phyloP scores from a whole-genome alignment of 2,329 filamentous ascomycete genomes.

The Hypoxylon sp. region DNA sequence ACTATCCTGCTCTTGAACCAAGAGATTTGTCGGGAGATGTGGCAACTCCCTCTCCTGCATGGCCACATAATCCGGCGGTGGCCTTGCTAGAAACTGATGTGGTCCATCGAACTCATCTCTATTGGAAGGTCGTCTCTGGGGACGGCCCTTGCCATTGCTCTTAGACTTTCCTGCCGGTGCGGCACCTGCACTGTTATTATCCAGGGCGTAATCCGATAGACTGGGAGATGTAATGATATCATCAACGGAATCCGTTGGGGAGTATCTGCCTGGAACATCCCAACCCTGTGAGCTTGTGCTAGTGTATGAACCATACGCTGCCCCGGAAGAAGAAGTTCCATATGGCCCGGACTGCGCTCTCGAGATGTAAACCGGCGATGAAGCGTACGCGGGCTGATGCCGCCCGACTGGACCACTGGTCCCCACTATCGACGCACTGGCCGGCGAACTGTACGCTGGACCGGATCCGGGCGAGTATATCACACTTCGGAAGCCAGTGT shows the following conservation, averaged over 20 bases:
- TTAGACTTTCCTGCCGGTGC: constrained; percentile 61
- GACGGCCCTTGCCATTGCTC: constrained; percentile 61
- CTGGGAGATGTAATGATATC: constrained; percentile 70
- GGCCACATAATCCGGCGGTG: constrained; percentile 77
- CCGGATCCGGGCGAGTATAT: constrained; percentile 57
- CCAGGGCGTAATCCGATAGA: constrained; percentile 71
- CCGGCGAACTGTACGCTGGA: constrained; percentile 53
- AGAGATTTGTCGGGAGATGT: constrained; percentile 83
- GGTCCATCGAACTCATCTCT: constrained; percentile 92
- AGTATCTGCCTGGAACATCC: constrained; percentile 65
- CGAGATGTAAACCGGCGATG: constrained; percentile 58
- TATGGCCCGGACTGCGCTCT: constrained; percentile 59
- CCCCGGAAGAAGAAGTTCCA: constrained; percentile 48
- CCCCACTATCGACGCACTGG: constrained; percentile 52
- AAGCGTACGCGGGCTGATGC: constrained; percentile 57
- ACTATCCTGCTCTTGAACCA: constrained; percentile 86
- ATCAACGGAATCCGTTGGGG: constrained; percentile 70
- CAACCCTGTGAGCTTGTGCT: constrained; percentile 59
- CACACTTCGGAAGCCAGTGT: constrained; percentile 58
- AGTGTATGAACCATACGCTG: constrained; percentile 57
- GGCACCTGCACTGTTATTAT: constrained; percentile 61
- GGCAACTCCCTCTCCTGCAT: constrained; percentile 85
- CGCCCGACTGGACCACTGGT: constrained; percentile 56
- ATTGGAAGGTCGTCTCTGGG: constrained; percentile 80
- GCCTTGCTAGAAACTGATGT: constrained; percentile 82